Conservation (phyloP, 176 grass and related monocot genomes). For the Cenchrus americanus region DNA sequence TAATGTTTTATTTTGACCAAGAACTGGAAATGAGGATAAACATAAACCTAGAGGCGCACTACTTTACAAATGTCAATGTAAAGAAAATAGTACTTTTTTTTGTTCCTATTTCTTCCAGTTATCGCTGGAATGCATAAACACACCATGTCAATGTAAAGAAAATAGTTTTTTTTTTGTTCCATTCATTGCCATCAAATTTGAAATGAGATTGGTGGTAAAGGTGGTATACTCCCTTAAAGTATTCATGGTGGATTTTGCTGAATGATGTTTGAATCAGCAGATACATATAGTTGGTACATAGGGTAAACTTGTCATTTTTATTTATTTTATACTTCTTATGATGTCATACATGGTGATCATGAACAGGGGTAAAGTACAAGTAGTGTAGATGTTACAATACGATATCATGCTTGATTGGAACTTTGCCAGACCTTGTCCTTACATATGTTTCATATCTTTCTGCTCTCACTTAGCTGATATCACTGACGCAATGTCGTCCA, state of each 20-base stretch:
- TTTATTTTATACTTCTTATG: constrained; percentile 38
- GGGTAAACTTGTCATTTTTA: background rate
- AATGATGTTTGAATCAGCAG: background rate
- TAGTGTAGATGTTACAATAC: background rate
- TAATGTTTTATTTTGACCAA: constrained; percentile 44
- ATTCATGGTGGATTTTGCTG: background rate
- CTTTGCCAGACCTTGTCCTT: constrained; percentile 9
- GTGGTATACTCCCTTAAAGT: background rate
- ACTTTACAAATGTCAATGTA: constrained; percentile 33
- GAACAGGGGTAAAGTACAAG: background rate
- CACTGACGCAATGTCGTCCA: background rate
- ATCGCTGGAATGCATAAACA: constrained; percentile 22
- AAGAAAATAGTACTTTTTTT: constrained; percentile 18
- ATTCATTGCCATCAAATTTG: constrained; percentile 31
- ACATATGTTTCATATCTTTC: background rate
- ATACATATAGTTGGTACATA: background rate
- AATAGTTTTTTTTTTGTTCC: too few species aligned
- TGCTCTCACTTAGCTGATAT: constrained; percentile 2
- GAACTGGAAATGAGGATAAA: background rate
- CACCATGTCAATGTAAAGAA: constrained; percentile 39
- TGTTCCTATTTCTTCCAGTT: constrained; percentile 10
- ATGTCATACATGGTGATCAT: constrained; percentile 16
- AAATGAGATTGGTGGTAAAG: constrained; percentile 20
- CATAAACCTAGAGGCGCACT: constrained; percentile 2
- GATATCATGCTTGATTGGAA: background rate